phyloP scores from a whole-genome alignment of 257 asterid genomes.

The Solanum sejunctum region DNA sequence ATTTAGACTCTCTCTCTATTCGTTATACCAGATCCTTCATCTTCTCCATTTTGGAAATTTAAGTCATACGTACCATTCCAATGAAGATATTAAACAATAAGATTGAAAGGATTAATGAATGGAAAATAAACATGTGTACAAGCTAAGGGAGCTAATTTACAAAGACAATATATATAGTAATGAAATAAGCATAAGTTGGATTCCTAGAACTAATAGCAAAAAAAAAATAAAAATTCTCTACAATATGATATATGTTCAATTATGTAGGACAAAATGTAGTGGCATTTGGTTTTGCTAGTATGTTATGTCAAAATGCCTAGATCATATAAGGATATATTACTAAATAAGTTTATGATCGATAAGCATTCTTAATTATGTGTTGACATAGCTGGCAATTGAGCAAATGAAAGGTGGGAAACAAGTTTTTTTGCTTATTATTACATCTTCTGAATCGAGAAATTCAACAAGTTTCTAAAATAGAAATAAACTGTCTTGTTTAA shows the following conservation, averaged over 20 bases:
- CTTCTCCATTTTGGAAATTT: not conserved
- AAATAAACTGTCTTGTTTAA: too few relatives aligned
- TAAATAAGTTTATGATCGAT: too few relatives aligned
- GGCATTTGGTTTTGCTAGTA: constrained; percentile 24
- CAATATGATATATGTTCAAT: not conserved
- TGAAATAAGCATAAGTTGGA: not conserved
- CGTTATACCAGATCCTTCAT: not conserved
- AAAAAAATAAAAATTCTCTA: not conserved
- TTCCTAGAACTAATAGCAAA: not conserved
- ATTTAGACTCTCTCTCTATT: not conserved
- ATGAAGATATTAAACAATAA: not conserved
- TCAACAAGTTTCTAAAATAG: too few relatives aligned
- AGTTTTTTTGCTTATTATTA: too few relatives aligned
- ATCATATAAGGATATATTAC: too few relatives aligned
- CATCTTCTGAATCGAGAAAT: too few relatives aligned
- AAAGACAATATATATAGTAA: not conserved
- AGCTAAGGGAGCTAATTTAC: too few relatives aligned
- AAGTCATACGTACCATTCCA: not conserved
- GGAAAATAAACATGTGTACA: too few relatives aligned
- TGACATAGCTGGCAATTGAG: too few relatives aligned
- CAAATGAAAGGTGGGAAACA: too few relatives aligned
- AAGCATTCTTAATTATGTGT: too few relatives aligned
- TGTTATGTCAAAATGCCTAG: not conserved
- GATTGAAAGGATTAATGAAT: not conserved
- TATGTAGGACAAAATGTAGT: constrained; percentile 29